Conservation (phyloP, 2,329 filamentous ascomycete species). For the Fusarium tuaranense region DNA sequence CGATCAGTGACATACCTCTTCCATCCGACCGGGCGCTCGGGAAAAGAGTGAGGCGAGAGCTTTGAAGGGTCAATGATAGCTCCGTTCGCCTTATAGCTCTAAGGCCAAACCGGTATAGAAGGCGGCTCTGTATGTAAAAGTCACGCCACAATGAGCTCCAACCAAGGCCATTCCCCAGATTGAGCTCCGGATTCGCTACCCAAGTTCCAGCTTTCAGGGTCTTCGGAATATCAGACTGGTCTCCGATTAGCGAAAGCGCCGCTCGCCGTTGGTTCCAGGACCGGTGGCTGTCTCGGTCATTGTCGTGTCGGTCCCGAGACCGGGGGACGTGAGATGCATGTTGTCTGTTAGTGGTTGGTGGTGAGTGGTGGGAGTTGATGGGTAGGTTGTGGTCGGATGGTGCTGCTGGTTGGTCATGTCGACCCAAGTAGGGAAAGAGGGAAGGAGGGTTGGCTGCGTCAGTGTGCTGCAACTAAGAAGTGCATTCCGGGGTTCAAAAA, state of each 20-base stretch:
- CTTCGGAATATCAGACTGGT: not conserved
- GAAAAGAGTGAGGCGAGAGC: conserved; percentile 25
- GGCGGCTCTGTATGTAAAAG: conserved; percentile 26
- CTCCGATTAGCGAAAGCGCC: not conserved
- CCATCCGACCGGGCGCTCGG: conserved; percentile 17
- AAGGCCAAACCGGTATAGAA: conserved; percentile 32
- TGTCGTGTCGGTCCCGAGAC: not conserved
- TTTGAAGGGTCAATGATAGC: conserved; percentile 13
- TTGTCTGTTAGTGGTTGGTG: not conserved
- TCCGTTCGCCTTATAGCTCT: conserved; percentile 13
- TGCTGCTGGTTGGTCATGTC: conserved; percentile 3
- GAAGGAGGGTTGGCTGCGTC: not conserved
- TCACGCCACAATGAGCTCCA: conserved; percentile 6
- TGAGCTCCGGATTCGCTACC: not conserved
- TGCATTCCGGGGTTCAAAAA: conserved; percentile 21
- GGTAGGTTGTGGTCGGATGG: not conserved
- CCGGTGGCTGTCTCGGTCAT: not conserved
- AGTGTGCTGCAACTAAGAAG: not conserved
- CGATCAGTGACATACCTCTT: not conserved
- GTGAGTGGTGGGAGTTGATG: not conserved
- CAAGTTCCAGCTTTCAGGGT: not conserved
- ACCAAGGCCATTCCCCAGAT: not conserved
- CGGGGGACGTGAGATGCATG: not conserved
- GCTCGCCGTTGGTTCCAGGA: not conserved
- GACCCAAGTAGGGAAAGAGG: not conserved